Evolutionary conservation across 306 rosid genomes (phyloP).

Genomic region (Lithocarpus polystachyus): DNA sequence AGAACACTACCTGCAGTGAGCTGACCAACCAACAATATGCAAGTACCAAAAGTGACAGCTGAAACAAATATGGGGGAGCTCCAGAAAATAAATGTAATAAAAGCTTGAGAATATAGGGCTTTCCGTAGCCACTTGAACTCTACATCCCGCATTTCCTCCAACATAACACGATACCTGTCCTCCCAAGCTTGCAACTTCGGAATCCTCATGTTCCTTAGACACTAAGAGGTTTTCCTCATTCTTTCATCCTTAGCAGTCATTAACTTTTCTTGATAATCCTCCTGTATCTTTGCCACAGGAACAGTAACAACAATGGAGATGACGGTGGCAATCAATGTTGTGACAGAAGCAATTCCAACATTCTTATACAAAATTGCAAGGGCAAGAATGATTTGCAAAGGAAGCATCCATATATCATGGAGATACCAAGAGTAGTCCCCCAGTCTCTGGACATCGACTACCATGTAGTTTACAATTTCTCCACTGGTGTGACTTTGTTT

Average conservation of each 20-base stretch:
- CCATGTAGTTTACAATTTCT: conserved; percentile 96
- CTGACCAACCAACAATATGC: conserved; percentile 74
- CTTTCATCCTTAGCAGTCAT: conserved; percentile 99
- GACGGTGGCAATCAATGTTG: conserved; percentile 87
- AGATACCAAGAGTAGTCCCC: conserved; percentile 99
- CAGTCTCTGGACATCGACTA: conserved; percentile 93
- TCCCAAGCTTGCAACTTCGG: conserved; percentile 99
- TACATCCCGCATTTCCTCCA: conserved; percentile 93
- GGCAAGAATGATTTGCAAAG: conserved; percentile 89
- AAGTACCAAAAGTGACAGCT: conserved; percentile 85
- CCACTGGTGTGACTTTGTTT: conserved; percentile 97
- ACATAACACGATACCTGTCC: conserved; percentile 63
- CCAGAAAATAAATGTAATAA: conserved; percentile 97
- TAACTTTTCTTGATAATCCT: conserved; percentile 87
- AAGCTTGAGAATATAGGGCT: conserved; percentile 98
- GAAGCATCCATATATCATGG: conserved; percentile 99
- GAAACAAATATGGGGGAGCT: conserved; percentile 99
- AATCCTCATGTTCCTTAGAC: conserved; percentile 92
- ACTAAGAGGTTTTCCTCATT: conserved; percentile 96
- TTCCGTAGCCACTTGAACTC: conserved; percentile 93
- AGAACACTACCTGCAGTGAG: conserved; percentile 96
- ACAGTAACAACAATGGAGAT: conserved; percentile 80
- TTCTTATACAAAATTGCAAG: conserved; percentile 94
- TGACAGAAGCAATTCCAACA: conserved; percentile 89
- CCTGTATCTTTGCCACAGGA: conserved; percentile 85